These are phyloP conservation scores for Cordyceps farinosa DNA, from an alignment of 2,329 filamentous ascomycete species.

Conservation along the genomic window DNA sequence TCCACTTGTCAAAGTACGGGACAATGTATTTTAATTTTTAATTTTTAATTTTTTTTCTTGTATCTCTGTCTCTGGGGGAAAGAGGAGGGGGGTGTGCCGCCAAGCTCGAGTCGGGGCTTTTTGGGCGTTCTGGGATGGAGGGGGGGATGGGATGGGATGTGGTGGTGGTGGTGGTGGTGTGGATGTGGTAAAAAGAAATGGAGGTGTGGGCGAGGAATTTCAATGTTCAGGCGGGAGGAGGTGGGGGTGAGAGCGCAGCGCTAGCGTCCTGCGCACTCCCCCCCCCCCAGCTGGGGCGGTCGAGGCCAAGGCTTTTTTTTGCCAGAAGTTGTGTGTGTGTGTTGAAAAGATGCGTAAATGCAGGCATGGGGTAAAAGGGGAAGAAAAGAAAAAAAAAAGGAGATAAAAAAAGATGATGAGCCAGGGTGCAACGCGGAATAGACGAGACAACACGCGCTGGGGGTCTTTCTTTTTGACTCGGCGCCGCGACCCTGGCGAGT, in stretches of 20 bases:
- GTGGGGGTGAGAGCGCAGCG: no score
- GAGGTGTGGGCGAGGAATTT: no score
- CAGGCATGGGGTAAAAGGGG: neutral
- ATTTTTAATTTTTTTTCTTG: neutral
- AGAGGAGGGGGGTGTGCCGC: neutral
- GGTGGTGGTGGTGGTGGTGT: neutral
- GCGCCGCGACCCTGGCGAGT: no score
- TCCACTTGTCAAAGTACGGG: conserved; percentile 7
- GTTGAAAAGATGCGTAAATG: no score
- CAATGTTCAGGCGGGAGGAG: neutral
- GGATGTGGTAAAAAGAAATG: neutral
- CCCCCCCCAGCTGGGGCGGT: no score
- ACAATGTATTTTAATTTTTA: conserved; percentile 1
- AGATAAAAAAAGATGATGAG: neutral
- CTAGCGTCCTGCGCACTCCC: no score
- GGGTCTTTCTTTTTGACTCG: no score
- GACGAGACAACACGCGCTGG: no score
- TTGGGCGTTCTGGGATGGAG: neutral
- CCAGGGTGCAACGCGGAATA: no score
- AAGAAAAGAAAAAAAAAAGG: neutral
- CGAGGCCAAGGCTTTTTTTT: no score
- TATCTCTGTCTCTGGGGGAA: neutral
- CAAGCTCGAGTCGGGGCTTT: conserved; percentile 3
- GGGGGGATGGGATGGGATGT: neutral
- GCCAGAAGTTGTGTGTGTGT: no score